phyloP scores from a whole-genome alignment of 2,329 filamentous ascomycete species.

The Penicillium glabrum region DNA sequence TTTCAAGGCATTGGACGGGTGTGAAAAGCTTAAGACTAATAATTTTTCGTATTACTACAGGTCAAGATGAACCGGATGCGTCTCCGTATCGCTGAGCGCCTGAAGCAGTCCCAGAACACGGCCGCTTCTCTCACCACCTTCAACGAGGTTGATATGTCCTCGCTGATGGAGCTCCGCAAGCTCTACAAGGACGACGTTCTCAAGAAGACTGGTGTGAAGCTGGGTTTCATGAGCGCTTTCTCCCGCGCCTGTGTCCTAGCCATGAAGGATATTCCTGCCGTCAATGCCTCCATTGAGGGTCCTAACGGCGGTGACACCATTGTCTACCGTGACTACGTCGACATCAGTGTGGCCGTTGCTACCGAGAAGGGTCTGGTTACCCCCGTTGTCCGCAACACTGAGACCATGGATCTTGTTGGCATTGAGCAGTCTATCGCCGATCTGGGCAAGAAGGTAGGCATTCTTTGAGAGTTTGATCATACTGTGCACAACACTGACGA shows the following conservation, averaged over 20 bases:
- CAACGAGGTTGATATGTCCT: slow-evolving; percentile 99
- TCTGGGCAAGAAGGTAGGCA: slow-evolving; percentile 82
- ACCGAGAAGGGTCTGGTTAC: slow-evolving; percentile 98
- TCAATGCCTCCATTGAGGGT: slow-evolving; percentile 97
- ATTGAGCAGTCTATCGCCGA: slow-evolving; percentile 93
- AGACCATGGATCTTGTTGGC: slow-evolving; percentile 79
- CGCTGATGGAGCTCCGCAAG: slow-evolving; percentile 94
- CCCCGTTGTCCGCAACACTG: slow-evolving; percentile 90
- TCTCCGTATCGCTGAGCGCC: slow-evolving; percentile 89
- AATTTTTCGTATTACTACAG: slow-evolving; percentile 43
- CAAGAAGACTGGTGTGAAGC: slow-evolving; percentile 95
- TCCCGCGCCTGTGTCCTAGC: slow-evolving; percentile 85
- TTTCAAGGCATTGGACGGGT: background rate
- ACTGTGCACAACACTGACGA: slow-evolving; percentile 10
- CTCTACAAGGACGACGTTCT: slow-evolving; percentile 94
- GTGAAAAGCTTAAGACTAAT: background rate
- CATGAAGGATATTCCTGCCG: slow-evolving; percentile 89
- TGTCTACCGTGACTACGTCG: slow-evolving; percentile 96
- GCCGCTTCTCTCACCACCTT: slow-evolving; percentile 96
- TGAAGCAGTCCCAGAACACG: slow-evolving; percentile 99
- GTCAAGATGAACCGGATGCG: slow-evolving; percentile 99
- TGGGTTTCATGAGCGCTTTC: slow-evolving; percentile 99
- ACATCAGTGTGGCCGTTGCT: slow-evolving; percentile 94
- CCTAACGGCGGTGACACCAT: slow-evolving; percentile 95
- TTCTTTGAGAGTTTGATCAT: background rate